Percentiles rank a stretch among this genome's conserved stretches.
These are phyloP conservation scores for Candida tallmaniae DNA, from an alignment of 805 yeast genomes.

Conservation along the genomic window DNA sequence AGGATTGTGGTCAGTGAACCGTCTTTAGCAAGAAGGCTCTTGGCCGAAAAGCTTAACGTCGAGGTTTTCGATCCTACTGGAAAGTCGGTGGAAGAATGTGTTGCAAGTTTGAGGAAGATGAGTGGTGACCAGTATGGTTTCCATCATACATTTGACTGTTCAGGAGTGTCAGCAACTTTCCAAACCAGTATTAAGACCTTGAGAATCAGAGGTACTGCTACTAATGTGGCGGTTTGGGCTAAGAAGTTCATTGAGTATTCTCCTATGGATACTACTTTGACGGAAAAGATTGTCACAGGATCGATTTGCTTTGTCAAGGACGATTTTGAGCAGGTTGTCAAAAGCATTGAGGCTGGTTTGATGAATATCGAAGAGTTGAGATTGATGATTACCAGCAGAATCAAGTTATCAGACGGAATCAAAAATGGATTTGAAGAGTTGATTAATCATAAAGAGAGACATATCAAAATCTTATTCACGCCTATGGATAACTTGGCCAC, in stretches of 20 bases:
- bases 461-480: constrained; percentile 50
- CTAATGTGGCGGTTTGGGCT: constrained; percentile 66
- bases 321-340: constrained; percentile 55
- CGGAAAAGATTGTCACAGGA: constrained; percentile 54
- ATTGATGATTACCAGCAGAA: constrained; percentile 51
- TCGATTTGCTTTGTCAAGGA: constrained; percentile 56
- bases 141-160: constrained; percentile 49
- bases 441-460: constrained; percentile 47
- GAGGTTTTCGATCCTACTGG: constrained; percentile 46
- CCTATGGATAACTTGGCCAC: constrained; percentile 27
- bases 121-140: constrained; percentile 44
- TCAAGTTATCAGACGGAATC: constrained; percentile 46
- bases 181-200: constrained; percentile 47
- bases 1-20: constrained; percentile 57
- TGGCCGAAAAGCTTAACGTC: constrained; percentile 49
- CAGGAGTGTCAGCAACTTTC: constrained; percentile 52
- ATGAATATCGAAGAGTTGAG: constrained; percentile 42
- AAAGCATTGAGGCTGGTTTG: constrained; percentile 43
- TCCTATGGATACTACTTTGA: constrained; percentile 53
- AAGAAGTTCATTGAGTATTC: constrained; percentile 42
- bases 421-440: constrained; percentile 51
- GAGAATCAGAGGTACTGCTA: constrained; percentile 52
- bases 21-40: constrained; percentile 50
- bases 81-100: constrained; percentile 30
- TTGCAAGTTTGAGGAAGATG: constrained; percentile 31